Conservation (phyloP, 352 stramenopile species). For the Globisporangium radiosum region DNA sequence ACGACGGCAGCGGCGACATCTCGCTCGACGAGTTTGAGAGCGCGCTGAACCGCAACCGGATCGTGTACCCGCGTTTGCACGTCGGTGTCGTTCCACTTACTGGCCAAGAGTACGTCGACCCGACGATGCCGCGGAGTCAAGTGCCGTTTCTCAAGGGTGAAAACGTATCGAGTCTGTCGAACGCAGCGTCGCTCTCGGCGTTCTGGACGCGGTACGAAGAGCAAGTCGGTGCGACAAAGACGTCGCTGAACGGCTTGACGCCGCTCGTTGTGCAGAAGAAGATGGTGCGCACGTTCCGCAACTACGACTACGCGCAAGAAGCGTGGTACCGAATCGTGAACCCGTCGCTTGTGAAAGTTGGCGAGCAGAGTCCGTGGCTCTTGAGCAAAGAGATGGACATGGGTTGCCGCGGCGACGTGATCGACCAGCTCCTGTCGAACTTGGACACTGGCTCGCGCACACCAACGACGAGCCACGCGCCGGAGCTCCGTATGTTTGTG, state of each 20-base stretch:
- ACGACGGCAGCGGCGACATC: conserved; percentile 74
- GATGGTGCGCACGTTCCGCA: conserved; percentile 82
- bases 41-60: conserved; percentile 60
- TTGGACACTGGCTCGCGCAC: conserved; percentile 25
- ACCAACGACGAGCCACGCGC: not conserved
- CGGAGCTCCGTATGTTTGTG: conserved; percentile 56
- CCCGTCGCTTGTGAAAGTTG: conserved; percentile 56
- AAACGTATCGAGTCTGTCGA: conserved; percentile 30
- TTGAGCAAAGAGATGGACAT: conserved; percentile 81
- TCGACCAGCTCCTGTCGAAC: conserved; percentile 72
- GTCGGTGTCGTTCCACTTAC: conserved; percentile 56
- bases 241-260: conserved; percentile 51
- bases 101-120: conserved; percentile 70
- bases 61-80: conserved; percentile 63
- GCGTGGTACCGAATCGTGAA: conserved; percentile 80
- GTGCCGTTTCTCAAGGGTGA: conserved; percentile 57
- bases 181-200: conserved; percentile 41
- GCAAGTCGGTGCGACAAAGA: conserved; percentile 49
- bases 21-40: conserved; percentile 80
- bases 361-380: conserved; percentile 64
- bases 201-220: conserved; percentile 77
- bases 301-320: conserved; percentile 85
- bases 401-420: conserved; percentile 58
- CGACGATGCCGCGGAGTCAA: conserved; percentile 49
- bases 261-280: conserved; percentile 73